A percentile compares a stretch with the other conserved stretches of the same genome.
These are phyloP conservation scores for Streptanthus diversifolius DNA, from an alignment of 345 rosid species.

Conservation along the genomic window DNA sequence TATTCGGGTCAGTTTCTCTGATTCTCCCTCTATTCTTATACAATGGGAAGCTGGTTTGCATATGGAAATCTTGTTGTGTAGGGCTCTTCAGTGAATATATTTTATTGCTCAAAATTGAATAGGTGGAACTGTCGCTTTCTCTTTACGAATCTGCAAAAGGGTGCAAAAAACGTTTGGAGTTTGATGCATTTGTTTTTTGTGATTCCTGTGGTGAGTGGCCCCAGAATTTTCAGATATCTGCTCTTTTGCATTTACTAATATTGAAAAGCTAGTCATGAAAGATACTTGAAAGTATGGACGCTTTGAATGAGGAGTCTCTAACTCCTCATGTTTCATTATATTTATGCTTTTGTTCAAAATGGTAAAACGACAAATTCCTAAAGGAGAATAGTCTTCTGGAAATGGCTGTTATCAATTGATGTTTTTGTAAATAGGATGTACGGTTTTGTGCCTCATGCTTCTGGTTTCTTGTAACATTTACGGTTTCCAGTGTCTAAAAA, in stretches of 20 bases:
- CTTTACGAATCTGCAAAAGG: constrained; percentile 83
- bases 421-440: neutral
- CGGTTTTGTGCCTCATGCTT: neutral
- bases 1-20: constrained; percentile 52
- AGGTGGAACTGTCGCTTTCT: constrained; percentile 74
- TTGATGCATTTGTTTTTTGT: constrained; percentile 75
- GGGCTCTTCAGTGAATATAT: constrained; percentile 4
- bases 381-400: neutral
- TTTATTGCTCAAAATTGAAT: constrained; percentile 25
- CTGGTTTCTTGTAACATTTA: neutral
- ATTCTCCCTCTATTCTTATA: constrained; percentile 3
- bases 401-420: neutral
- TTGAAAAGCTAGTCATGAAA: constrained; percentile 4
- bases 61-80: neutral
- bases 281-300: neutral
- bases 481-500: neutral
- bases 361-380: neutral
- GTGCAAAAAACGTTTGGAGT: constrained; percentile 69
- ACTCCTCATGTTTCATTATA: neutral
- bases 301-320: neutral
- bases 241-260: constrained; percentile 10
- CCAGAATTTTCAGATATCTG: neutral
- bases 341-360: constrained; percentile 4
- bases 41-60: constrained; percentile 17
- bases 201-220: constrained; percentile 72